A percentile compares a stretch with the other conserved stretches of the same genome.
Evolutionary conservation across 345 rosid genomes (phyloP).

Genomic region (Triadica sebifera): DNA sequence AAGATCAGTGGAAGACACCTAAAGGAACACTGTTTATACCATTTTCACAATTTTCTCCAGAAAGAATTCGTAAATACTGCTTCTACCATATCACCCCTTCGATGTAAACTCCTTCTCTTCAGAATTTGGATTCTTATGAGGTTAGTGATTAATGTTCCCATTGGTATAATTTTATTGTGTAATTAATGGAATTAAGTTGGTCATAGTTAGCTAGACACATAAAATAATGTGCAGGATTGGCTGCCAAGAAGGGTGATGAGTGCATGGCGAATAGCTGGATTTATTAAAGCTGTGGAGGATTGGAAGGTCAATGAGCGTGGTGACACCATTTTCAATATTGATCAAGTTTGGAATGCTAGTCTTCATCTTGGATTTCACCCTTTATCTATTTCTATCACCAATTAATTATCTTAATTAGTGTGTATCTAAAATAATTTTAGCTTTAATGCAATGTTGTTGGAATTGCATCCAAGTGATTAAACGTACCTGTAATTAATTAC

Average conservation of each 20-base stretch:
- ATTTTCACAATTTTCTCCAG: constrained; percentile 50
- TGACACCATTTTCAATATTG: not conserved
- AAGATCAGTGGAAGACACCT: constrained; percentile 48
- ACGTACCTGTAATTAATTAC: no score
- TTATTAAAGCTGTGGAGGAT: constrained; percentile 5
- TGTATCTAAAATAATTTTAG: no score
- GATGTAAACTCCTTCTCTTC: constrained; percentile 43
- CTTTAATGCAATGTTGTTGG: no score
- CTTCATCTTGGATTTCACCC: constrained; percentile 9
- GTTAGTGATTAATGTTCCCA: constrained; percentile 28
- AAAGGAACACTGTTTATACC: constrained; percentile 55
- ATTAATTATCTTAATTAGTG: no score
- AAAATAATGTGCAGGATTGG: constrained; percentile 3
- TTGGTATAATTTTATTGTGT: no score
- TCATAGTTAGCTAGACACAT: no score
- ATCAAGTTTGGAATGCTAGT: constrained; percentile 7
- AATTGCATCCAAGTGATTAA: no score
- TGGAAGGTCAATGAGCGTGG: constrained; percentile 13
- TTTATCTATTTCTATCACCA: not conserved
- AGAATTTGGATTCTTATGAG: constrained; percentile 63
- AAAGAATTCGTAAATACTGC: constrained; percentile 48
- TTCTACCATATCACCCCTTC: constrained; percentile 59
- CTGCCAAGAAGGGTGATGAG: constrained; percentile 16
- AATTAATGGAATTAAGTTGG: no score
- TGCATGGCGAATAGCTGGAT: constrained; percentile 14